phyloP scores from a whole-genome alignment of 2,329 filamentous ascomycete species.

The Beauveria scarabaeidicola region DNA sequence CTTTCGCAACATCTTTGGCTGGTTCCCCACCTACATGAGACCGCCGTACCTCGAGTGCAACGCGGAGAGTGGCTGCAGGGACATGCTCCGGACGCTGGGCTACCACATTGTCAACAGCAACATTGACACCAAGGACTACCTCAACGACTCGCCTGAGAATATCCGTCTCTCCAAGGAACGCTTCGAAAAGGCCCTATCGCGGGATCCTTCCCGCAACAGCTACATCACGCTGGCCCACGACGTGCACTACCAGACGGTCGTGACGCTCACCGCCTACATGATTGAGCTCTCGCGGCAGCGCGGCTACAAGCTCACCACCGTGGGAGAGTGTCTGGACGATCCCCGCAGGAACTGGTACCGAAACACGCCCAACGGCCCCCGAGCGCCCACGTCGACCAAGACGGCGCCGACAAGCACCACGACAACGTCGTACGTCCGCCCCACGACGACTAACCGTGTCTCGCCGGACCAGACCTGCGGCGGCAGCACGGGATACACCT shows the following conservation, averaged over 20 bases:
- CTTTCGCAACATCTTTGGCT: slow-evolving; percentile 32
- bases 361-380: slow-evolving; percentile 13
- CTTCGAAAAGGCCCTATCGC: slow-evolving; percentile 29
- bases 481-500: slow-evolving; percentile 26
- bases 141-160: slow-evolving; percentile 39
- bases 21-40: slow-evolving; percentile 35
- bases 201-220: slow-evolving; percentile 18
- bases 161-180: slow-evolving; percentile 38
- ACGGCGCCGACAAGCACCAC: slow-evolving; percentile 12
- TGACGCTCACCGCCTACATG: slow-evolving; percentile 35
- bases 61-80: slow-evolving; percentile 29
- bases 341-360: slow-evolving; percentile 45
- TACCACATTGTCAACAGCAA: slow-evolving; percentile 51
- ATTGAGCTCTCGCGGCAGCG: slow-evolving; percentile 29
- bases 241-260: slow-evolving; percentile 38
- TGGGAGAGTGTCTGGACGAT: slow-evolving; percentile 50
- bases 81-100: slow-evolving; percentile 30
- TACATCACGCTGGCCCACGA: slow-evolving; percentile 48
- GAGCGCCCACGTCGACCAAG: slow-evolving; percentile 11
- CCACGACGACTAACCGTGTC: slow-evolving; percentile 17
- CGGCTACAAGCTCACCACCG: slow-evolving; percentile 41
- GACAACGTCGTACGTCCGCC: slow-evolving; percentile 12
- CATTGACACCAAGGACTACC: slow-evolving; percentile 53
- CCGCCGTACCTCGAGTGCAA: slow-evolving; percentile 38
- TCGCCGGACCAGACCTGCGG: slow-evolving; percentile 31